Conservation (phyloP, 208 protist genomes). For the Endotrypanum monterogeii region DNA sequence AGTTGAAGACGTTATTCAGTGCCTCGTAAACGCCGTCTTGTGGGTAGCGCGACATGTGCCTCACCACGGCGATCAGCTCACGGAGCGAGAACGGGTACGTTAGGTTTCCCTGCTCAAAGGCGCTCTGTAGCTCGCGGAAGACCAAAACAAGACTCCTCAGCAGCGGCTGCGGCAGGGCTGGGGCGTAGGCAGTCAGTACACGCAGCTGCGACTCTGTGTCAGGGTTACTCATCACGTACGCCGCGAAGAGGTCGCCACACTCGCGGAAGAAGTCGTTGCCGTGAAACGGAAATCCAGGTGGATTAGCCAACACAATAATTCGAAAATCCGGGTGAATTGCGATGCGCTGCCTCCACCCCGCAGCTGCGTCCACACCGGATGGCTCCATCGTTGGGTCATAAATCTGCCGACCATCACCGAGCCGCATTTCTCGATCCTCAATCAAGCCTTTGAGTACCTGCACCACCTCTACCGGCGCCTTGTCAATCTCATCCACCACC, state of each 20-base stretch:
- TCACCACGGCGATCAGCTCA: slow-evolving; percentile 94
- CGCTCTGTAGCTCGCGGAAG: slow-evolving; percentile 76
- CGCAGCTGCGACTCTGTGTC: slow-evolving; percentile 82
- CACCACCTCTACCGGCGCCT: slow-evolving; percentile 94
- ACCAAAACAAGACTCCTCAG: slow-evolving; percentile 65
- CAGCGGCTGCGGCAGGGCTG: slow-evolving; percentile 52
- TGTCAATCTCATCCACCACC: slow-evolving; percentile 97
- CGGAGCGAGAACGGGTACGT: slow-evolving; percentile 92
- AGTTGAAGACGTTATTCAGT: slow-evolving; percentile 88
- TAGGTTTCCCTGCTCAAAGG: slow-evolving; percentile 87
- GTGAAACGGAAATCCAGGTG: slow-evolving; percentile 94
- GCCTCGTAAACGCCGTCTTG: slow-evolving; percentile 83
- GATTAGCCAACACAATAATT: slow-evolving; percentile 89
- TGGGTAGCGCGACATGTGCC: slow-evolving; percentile 90
- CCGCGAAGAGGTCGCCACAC: slow-evolving; percentile 92
- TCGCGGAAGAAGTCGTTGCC: slow-evolving; percentile 95
- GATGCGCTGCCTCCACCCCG: slow-evolving; percentile 29
- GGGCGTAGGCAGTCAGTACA: slow-evolving; percentile 73
- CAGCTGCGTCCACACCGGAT: not conserved
- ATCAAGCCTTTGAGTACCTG: slow-evolving; percentile 89
- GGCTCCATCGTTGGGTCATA: slow-evolving; percentile 19
- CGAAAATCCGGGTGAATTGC: slow-evolving; percentile 81
- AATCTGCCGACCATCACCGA: slow-evolving; percentile 82
- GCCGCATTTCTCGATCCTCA: slow-evolving; percentile 86
- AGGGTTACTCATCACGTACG: slow-evolving; percentile 93